Evolutionary conservation across 192 early-diverging fungal genomes (phyloP).

Genomic region (Thamnidium elegans): DNA sequence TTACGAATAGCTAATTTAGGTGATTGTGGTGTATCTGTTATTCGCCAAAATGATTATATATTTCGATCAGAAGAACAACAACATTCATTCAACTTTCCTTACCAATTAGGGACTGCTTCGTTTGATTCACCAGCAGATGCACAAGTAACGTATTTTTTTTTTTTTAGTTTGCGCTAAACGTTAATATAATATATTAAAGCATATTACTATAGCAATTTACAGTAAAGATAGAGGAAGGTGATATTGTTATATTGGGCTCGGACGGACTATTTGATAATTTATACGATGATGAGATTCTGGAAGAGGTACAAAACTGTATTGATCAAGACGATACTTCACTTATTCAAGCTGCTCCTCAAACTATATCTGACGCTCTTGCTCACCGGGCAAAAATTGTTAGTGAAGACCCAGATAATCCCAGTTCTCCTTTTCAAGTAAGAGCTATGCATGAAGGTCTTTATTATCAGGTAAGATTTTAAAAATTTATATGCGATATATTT

Average conservation of each 20-base stretch:
- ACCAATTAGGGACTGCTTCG: conserved; percentile 87
- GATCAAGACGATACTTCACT: conserved; percentile 17
- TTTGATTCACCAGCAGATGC: conserved; percentile 82
- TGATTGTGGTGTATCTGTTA: conserved; percentile 88
- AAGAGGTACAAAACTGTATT: conserved; percentile 63
- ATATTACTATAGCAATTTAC: conserved; percentile 45
- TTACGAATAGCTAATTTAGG: conserved; percentile 92
- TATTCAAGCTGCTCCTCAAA: conserved; percentile 58
- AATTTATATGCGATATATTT: not conserved
- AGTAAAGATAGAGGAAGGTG: conserved; percentile 85
- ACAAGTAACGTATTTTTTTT: conserved; percentile 38
- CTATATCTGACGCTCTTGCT: conserved; percentile 79
- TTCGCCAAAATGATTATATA: conserved; percentile 82
- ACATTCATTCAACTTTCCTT: conserved; percentile 98
- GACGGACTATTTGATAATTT: conserved; percentile 98
- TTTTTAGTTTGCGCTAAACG: not conserved
- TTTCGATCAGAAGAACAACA: conserved; percentile 97
- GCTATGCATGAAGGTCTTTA: conserved; percentile 88
- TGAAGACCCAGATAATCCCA: conserved; percentile 72
- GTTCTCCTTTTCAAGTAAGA: conserved; percentile 88
- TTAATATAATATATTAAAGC: not conserved
- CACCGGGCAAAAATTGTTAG: conserved; percentile 71
- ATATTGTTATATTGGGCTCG: conserved; percentile 88
- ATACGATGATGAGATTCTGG: conserved; percentile 96
- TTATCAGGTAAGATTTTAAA: conserved; percentile 32